Base-by-base conservation (phyloP, 2,329 filamentous ascomycete genomes). In the Mycosphaerella arachidis region DNA sequence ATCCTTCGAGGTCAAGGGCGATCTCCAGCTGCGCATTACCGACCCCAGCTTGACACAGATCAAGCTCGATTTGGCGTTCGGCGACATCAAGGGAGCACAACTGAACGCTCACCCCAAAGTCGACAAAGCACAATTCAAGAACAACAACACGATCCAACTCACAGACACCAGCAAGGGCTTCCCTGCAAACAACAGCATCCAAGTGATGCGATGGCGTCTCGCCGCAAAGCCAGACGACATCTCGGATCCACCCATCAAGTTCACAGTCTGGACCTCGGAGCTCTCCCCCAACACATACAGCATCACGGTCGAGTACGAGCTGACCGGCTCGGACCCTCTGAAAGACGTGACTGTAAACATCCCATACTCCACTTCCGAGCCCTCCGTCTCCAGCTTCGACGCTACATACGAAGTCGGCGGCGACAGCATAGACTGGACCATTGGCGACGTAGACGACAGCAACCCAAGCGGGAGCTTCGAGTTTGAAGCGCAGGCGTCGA, bases 31-130 rank as follows among this genome's bases (percentile, higher is more conserved):
- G 62, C 91, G 90, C 67, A 94, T 99, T 70, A 86, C 89, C 24
- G 93, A 99, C 73, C 84, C 91, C 0, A 87, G 89, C 64, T 84
- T 99, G 72, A 94, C 92, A 63, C 96, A 96, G 80, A 82, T 97
- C 76, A 96, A 92, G 76, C 86, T 99, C 58, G 86, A 87, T 67
- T 83, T 97, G 43, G 82, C 84, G 40, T 86, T 92, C 33, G 86
- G 88, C 63, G 81, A 92, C 48, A 91, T 86, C 48, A 88, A 92
- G 67, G 91, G 91, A 61, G 92, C 89, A 18, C 92, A 97, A 74
- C 94, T 97, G 80, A 89, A 92, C 69, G 94, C 93, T 43, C 94
- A 99, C 74, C 94, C 94, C 55, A 97, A 97, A 74, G 93, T 99
- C 57, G 93, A 99, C 79, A 92, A 91, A 73, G 84, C 85, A 56